Conservation (phyloP, 768 basidiomycete species). For the Auriscalpium vulgare region DNA sequence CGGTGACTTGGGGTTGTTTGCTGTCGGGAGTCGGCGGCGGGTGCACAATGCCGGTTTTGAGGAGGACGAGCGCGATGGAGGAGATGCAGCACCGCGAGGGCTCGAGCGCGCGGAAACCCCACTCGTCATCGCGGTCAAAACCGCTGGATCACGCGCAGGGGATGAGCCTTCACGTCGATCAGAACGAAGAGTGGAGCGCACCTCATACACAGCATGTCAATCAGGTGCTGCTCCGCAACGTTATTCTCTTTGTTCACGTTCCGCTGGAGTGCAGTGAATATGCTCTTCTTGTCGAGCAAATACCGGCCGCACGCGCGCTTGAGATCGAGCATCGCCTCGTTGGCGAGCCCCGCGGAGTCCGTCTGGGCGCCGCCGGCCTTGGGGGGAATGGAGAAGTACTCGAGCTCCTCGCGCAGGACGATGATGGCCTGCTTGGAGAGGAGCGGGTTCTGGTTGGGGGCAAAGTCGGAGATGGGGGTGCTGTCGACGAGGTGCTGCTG, state of each 20-base stretch:
- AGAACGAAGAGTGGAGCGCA: conserved; percentile 29
- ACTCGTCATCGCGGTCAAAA: conserved; percentile 94
- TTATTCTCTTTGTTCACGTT: conserved; percentile 99
- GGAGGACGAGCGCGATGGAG: conserved; percentile 91
- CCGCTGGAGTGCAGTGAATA: conserved; percentile 95
- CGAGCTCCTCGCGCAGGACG: conserved; percentile 94
- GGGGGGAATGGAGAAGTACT: conserved; percentile 95
- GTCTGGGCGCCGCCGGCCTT: conserved; percentile 53
- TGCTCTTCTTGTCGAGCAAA: conserved; percentile 82
- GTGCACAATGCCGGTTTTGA: conserved; percentile 94
- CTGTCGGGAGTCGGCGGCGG: conserved; percentile 41
- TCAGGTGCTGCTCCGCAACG: conserved; percentile 96
- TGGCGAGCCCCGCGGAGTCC: conserved; percentile 75
- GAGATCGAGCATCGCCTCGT: conserved; percentile 65
- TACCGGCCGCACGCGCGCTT: conserved; percentile 84
- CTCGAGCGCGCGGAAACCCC: conserved; percentile 95
- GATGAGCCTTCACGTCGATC: neutral
- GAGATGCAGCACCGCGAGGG: conserved; percentile 97
- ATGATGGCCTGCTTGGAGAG: conserved; percentile 97
- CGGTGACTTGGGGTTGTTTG: conserved; percentile 57
- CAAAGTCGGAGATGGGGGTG: conserved; percentile 48
- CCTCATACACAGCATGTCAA: conserved; percentile 99
- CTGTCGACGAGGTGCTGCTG: conserved; percentile 76
- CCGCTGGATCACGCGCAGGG: conserved; percentile 45
- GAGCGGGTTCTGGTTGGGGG: conserved; percentile 77